Base-by-base conservation (phyloP, 2,329 filamentous ascomycete species). In the Trichoderma hamatum region DNA sequence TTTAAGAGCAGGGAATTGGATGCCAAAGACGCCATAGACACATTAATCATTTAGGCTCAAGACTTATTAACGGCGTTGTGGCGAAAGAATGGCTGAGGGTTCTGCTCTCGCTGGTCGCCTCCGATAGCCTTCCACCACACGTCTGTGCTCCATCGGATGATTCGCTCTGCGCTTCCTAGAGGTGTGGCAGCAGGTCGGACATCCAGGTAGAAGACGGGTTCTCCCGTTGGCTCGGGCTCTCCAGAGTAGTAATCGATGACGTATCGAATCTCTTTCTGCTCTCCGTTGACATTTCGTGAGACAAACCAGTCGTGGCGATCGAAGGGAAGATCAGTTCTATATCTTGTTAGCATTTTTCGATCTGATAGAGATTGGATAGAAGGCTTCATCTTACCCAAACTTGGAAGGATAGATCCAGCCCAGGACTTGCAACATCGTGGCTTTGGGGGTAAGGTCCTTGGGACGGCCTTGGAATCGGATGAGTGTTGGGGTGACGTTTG, bases 301-400 rank as follows among this genome's bases (percentile, higher is more conserved):
- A 99, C 92, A 77, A 91, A 98, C 96, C 96, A 99, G 79, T 99
- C 96, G 78, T 99, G 96, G 71, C 96, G 89, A 80, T 99, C 96
- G 75, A 99, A 99, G 1, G 96, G 96, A 13, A 93, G 92, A 65
- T 93, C 90, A 9, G 90, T 90, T 5, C 91, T 93, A 13, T 72
- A 39, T 65, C 36, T 67, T 61, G 70, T 71, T 69, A 64, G 60
- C 55, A n/a, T 63, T 34, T 32, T 3, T 36, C 5, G 4, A 61
- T 66, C 9, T 28, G 21, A 32, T 55, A 2, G 5, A 0, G 3
- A 34, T 24, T n/a, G 14, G 26, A n/a, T 5, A 30, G 21, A 3
- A 11, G 32, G 26, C 5, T 89, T 77, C 79, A 93, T 26, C 89
- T 78, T 80, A 93, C 90, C 83, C 91, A 81, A 92, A 99, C 75